phyloP scores from a whole-genome alignment of 495 filamentous ascomycete genomes.

The Xylaria flabelliformis region DNA sequence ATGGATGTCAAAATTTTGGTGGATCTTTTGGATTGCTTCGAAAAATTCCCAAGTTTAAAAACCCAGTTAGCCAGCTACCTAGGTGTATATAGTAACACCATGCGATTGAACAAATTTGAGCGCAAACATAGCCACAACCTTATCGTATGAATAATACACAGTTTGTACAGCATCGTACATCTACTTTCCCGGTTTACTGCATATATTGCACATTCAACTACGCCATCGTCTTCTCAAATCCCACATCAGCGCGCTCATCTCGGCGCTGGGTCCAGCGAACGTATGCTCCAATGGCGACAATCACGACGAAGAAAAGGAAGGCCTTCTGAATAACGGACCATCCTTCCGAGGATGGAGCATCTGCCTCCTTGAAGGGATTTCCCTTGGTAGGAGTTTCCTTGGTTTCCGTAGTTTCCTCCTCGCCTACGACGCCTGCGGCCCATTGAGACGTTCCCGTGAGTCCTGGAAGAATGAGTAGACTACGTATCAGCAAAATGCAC shows the following conservation, averaged over 20 bases:
- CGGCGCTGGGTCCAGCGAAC: slow-evolving; percentile 39
- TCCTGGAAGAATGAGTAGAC: slow-evolving; percentile 35
- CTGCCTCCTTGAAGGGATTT: slow-evolving; percentile 28
- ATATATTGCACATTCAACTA: slow-evolving; percentile 25
- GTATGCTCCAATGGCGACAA: slow-evolving; percentile 43
- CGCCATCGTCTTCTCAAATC: slow-evolving; percentile 38
- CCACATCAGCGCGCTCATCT: slow-evolving; percentile 27
- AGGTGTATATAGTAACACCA: not conserved
- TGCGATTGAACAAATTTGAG: not conserved
- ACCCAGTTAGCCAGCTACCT: slow-evolving; percentile 20
- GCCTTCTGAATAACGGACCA: slow-evolving; percentile 47
- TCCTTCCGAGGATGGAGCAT: slow-evolving; percentile 32
- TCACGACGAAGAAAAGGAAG: slow-evolving; percentile 47
- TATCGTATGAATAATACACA: slow-evolving; percentile 6
- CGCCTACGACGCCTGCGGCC: slow-evolving; percentile 37
- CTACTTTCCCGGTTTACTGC: not conserved
- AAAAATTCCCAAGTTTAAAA: slow-evolving; percentile 25
- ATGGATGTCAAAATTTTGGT: slow-evolving; percentile 25
- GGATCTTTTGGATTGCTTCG: slow-evolving; percentile 27
- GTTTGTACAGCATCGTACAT: slow-evolving; percentile 19
- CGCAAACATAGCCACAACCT: not conserved
- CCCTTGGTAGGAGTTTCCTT: slow-evolving; percentile 6
- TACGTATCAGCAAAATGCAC: slow-evolving; percentile 42
- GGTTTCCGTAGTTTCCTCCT: slow-evolving; percentile 21
- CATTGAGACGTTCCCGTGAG: slow-evolving; percentile 37